Evolutionary conservation across 805 yeast species (phyloP).

Genomic region (Candida maris): DNA sequence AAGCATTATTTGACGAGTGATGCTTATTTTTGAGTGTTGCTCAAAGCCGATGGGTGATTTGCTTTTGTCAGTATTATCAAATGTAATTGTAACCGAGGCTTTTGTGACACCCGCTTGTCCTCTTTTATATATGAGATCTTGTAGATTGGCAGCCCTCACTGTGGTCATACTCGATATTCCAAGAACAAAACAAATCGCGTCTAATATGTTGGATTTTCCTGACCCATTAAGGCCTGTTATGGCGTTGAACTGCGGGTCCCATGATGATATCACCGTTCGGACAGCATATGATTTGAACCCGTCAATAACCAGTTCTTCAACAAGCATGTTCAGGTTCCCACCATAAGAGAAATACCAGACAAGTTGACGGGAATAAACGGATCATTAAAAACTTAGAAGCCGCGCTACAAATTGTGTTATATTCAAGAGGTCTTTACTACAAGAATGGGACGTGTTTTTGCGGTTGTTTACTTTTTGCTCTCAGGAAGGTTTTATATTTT

Average conservation of each 20-base stretch:
- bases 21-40: conserved; percentile 71
- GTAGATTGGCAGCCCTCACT: conserved; percentile 88
- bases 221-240: conserved; percentile 97
- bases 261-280: conserved; percentile 88
- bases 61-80: conserved; percentile 74
- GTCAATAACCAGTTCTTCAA: conserved; percentile 94
- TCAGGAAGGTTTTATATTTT: no score
- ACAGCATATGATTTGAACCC: conserved; percentile 98
- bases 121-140: conserved; percentile 91
- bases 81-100: conserved; percentile 94
- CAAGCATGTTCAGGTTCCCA: conserved; percentile 75
- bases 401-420: no score
- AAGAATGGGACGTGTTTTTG: no score
- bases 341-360: no score
- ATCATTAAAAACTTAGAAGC: no score
- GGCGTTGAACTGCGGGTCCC: conserved; percentile 97
- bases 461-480: no score
- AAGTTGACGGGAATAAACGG: no score
- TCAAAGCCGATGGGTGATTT: conserved; percentile 88
- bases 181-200: conserved; percentile 96
- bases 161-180: conserved; percentile 95
- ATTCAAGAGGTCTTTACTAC: no score
- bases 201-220: conserved; percentile 93
- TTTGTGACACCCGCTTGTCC: conserved; percentile 98
- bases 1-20: conserved; percentile 83